These are phyloP conservation scores for Russula sp. DNA, from an alignment of 768 basidiomycete species.

Conservation along the genomic window DNA sequence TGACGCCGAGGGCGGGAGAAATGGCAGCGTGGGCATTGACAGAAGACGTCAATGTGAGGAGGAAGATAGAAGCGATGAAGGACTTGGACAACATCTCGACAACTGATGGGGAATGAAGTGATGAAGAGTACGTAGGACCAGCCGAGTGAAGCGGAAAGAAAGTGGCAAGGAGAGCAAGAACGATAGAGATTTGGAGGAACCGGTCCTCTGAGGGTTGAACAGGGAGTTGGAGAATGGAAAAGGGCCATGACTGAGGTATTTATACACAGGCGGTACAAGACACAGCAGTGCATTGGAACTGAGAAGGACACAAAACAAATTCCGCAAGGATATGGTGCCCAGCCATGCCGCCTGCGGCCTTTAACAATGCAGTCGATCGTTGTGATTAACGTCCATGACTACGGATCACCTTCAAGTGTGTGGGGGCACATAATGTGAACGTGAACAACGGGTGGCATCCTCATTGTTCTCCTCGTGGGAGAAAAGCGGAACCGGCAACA, in stretches of 20 bases:
- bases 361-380: too few species aligned
- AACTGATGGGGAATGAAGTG: too few species aligned
- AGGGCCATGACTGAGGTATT: neutral
- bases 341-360: too few species aligned
- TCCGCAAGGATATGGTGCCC: too few species aligned
- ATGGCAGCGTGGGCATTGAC: slow-evolving; percentile 40
- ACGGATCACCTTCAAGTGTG: too few species aligned
- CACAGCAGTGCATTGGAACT: neutral
- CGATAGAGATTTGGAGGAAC: neutral
- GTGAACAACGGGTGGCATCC: neutral
- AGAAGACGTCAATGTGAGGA: slow-evolving; percentile 34
- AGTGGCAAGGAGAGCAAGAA: neutral
- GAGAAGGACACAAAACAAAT: too few species aligned
- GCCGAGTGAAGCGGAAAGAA: neutral
- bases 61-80: slow-evolving; percentile 30
- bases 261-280: neutral
- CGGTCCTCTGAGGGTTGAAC: slow-evolving; percentile 4
- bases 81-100: slow-evolving; percentile 28
- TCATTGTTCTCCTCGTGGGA: neutral
- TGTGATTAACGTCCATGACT: too few species aligned
- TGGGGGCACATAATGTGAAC: neutral
- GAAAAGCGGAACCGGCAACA: neutral
- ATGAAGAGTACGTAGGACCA: neutral
- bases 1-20: slow-evolving; percentile 37
- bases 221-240: neutral